Evolutionary conservation across 305 asterid species (phyloP), one percentile per base, ranked within the genome.

Genomic region (Rubia peregrina): DNA sequence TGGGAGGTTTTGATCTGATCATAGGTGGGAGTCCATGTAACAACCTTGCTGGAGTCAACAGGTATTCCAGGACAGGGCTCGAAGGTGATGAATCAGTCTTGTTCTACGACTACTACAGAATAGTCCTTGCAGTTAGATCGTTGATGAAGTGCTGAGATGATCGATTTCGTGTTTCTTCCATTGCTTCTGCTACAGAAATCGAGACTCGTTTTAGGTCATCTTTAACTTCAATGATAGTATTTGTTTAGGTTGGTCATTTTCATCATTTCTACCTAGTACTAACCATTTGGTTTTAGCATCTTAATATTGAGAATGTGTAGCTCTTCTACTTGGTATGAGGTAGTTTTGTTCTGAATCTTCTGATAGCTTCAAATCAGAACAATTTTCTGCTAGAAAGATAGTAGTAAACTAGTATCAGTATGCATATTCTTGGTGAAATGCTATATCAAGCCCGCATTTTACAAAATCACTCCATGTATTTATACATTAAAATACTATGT

Each of bases 11-110:
- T 19, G 85, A 83, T 57, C 43, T 85, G 3, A 82, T 83, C 0
- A 69, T 85, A 24, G 90, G 90, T 3, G 90, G 88, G 13, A 85
- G 90, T 69, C 90, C 88, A 0, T 85, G 90, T 49, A 83, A 85
- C 16, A 83, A 83, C 67, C 77, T 85, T 9, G 83, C 90, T 1
- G 90, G 88, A 0, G 76, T 83, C 62, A 85, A 85, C 59, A 80
- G 90, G 44, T 79, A 63, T 16, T 79, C 68, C 17, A 68, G 90
- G 49, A 85, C 78, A 22, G 88, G 86, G 6, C 76, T 83, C 7
- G 85, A 83, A 14, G 90, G 90, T 7, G 67, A 68, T 22, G 80
- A 85, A 7, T 83, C 88, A 0, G 6, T 80, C 1, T 71, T 85
- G 7, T 85, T 85, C 42, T 83, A 59, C 56, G 76, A 85, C 17